These are phyloP conservation scores for Serendipita sp. DNA, from an alignment of 768 basidiomycete species.

Conservation along the genomic window DNA sequence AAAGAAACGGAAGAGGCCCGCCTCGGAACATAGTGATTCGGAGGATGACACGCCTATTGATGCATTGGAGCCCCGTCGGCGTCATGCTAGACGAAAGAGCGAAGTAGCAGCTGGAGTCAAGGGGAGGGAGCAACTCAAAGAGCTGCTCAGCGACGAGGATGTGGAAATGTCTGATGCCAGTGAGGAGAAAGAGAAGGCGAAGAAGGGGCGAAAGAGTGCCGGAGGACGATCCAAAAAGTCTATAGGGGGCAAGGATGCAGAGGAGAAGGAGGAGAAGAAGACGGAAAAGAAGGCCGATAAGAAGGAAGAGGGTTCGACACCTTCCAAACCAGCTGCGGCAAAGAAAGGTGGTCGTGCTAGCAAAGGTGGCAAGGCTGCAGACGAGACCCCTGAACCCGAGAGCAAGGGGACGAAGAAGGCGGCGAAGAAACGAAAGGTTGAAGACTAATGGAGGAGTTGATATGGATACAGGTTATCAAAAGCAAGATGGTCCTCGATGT, in stretches of 20 bases:
- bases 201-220: neutral
- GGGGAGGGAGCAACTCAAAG: neutral
- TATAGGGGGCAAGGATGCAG: neutral
- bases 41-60: neutral
- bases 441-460: neutral
- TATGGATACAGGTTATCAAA: neutral
- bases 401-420: neutral
- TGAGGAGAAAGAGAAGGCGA: neutral
- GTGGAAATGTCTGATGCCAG: neutral
- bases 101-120: neutral
- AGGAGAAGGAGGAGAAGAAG: neutral
- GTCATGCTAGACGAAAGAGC: slow-evolving; percentile 4
- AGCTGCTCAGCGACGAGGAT: neutral
- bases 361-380: neutral
- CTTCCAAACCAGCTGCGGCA: neutral
- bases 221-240: neutral
- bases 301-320: neutral
- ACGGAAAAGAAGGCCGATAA: neutral
- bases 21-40: neutral
- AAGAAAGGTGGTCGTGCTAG: neutral
- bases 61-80: neutral
- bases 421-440: slow-evolving; percentile 1
- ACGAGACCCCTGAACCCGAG: neutral
- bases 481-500: neutral
- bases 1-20: neutral